phyloP scores from a whole-genome alignment of 257 asterid genomes.

The Solanum okadae region DNA sequence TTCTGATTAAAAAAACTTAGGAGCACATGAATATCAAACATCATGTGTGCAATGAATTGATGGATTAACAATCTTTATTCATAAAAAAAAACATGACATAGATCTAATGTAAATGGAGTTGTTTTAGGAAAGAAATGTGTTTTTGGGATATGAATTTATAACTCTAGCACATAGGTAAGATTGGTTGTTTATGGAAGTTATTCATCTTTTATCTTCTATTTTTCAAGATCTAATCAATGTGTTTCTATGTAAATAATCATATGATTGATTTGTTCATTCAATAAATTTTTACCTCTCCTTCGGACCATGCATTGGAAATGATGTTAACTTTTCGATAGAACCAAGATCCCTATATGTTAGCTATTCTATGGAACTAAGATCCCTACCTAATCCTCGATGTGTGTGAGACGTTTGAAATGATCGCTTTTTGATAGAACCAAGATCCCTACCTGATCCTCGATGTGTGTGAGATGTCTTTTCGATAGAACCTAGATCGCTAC shows the following conservation, averaged over 20 bases:
- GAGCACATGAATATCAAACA: neutral
- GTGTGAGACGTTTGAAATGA: neutral
- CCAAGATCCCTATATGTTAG: neutral
- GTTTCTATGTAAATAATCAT: neutral
- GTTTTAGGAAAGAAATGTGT: neutral
- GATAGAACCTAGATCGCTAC: neutral
- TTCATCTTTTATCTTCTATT: neutral
- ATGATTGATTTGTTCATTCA: neutral
- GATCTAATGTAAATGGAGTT: neutral
- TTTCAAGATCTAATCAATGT: neutral
- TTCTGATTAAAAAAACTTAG: neutral
- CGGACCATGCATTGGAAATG: accelerated
- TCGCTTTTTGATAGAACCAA: neutral
- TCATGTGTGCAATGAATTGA: neutral
- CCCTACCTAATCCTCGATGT: neutral
- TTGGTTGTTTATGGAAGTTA: neutral
- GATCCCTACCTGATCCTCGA: neutral
- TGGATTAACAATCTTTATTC: neutral
- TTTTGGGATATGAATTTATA: neutral
- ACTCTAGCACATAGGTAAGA: neutral
- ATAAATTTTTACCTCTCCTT: neutral
- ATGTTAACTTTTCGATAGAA: neutral
- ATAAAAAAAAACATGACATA: neutral
- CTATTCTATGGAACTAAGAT: neutral
- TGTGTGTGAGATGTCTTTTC: neutral